These are phyloP conservation scores for Spergularia azorica DNA, from an alignment of 179 eudicot species.

Conservation along the genomic window DNA sequence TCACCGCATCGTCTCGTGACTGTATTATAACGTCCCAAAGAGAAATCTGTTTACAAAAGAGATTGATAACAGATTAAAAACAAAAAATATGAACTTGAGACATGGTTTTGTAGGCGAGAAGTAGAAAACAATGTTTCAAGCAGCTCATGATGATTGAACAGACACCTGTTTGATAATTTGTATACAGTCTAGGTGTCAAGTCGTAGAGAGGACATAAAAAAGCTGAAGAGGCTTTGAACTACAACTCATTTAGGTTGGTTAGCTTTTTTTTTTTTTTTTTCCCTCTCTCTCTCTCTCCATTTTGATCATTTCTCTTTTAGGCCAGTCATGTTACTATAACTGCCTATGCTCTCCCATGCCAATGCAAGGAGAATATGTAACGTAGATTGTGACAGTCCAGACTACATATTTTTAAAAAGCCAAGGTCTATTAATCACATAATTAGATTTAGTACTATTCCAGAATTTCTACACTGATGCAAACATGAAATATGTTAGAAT, in stretches of 20 bases:
- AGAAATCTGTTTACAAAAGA: constrained; percentile 51
- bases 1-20: constrained; percentile 65
- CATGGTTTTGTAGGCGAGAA: not conserved
- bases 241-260: not conserved
- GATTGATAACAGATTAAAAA: constrained; percentile 8
- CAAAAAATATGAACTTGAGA: not conserved
- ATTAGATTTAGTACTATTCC: no score
- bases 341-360: not conserved
- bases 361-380: no score
- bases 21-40: constrained; percentile 92
- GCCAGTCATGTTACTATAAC: not conserved
- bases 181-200: no score
- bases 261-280: not conserved
- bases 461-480: no score
- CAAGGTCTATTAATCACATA: no score
- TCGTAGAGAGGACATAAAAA: no score
- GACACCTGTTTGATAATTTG: no score
- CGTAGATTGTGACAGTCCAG: no score
- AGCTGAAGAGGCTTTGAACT: not conserved
- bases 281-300: not conserved
- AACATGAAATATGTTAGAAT: no score
- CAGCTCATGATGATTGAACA: not conserved
- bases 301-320: not conserved
- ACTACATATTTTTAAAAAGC: no score
- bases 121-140: not conserved